A percentile compares a stretch with the other conserved stretches of the same genome.
Evolutionary conservation across 2,329 filamentous ascomycete genomes (phyloP).

Genomic region (Xylaria sp.): DNA sequence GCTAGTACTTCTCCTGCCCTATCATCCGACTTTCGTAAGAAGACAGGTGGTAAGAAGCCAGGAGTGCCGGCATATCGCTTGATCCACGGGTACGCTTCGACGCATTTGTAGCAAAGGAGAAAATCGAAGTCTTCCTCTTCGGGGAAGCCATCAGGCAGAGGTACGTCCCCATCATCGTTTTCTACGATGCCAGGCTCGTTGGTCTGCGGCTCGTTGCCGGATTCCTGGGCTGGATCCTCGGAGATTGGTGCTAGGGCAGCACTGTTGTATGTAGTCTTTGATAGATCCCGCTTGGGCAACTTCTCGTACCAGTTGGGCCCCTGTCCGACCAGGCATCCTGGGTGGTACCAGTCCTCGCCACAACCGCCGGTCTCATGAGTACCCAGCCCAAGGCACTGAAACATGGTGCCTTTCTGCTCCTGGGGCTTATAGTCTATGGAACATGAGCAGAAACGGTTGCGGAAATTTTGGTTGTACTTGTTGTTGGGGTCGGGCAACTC

Average conservation of each 20-base stretch:
- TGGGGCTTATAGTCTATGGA: constrained; percentile 87
- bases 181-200: constrained; percentile 48
- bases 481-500: constrained; percentile 79
- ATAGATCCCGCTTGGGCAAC: constrained; percentile 52
- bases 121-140: constrained; percentile 88
- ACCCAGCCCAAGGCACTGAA: constrained; percentile 90
- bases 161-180: constrained; percentile 68
- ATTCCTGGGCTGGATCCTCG: constrained; percentile 54
- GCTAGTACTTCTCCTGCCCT: constrained; percentile 29
- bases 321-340: constrained; percentile 87
- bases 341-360: constrained; percentile 98
- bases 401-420: constrained; percentile 96
- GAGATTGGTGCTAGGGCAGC: constrained; percentile 59
- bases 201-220: constrained; percentile 35
- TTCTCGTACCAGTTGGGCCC: constrained; percentile 76
- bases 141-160: constrained; percentile 86
- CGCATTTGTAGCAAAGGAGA: constrained; percentile 94
- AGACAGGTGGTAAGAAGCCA: constrained; percentile 82
- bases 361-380: constrained; percentile 84
- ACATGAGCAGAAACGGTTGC: constrained; percentile 92
- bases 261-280: constrained; percentile 37
- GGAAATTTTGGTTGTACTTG: constrained; percentile 95
- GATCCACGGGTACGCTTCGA: constrained; percentile 89
- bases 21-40: constrained; percentile 51
- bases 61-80: constrained; percentile 83